A percentile compares a stretch with the other conserved stretches of the same genome.
These are phyloP conservation scores for Candolleomyces eurysporus DNA, from an alignment of 768 basidiomycete species.

Conservation along the genomic window DNA sequence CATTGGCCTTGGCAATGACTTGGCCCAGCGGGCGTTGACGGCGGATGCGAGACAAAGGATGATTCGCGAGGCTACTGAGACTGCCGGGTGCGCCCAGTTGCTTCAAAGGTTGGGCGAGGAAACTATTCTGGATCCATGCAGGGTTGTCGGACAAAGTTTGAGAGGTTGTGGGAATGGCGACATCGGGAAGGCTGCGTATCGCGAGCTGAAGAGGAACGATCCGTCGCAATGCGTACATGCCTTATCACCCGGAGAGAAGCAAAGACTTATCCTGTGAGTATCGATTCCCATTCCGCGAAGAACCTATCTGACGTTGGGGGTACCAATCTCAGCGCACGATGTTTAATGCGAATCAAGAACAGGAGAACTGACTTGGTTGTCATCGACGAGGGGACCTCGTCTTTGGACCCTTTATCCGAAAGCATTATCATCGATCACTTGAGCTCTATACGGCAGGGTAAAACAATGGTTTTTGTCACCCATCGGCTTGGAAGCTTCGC, in stretches of 20 bases:
- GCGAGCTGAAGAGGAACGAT: slow-evolving; percentile 23
- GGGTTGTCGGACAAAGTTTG: slow-evolving; percentile 27
- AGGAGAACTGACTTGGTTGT: slow-evolving; percentile 40
- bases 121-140: slow-evolving; percentile 31
- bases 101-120: slow-evolving; percentile 33
- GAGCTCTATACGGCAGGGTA: slow-evolving; percentile 31
- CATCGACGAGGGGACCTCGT: slow-evolving; percentile 51
- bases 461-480: slow-evolving; percentile 49
- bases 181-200: slow-evolving; percentile 23
- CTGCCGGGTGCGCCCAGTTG: slow-evolving; percentile 33
- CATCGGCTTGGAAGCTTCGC: slow-evolving; percentile 44
- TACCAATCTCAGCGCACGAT: slow-evolving; percentile 35
- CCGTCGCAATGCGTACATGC: slow-evolving; percentile 16
- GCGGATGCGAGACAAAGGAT: not conserved
- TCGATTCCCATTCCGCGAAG: not conserved
- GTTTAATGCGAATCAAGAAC: slow-evolving; percentile 32
- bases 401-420: slow-evolving; percentile 50
- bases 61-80: slow-evolving; percentile 22
- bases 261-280: slow-evolving; percentile 40
- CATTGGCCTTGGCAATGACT: slow-evolving; percentile 20
- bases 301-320: not conserved
- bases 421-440: slow-evolving; percentile 39
- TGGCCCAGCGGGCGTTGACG: not conserved
- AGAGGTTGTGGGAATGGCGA: slow-evolving; percentile 23
- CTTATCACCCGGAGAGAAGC: slow-evolving; percentile 36